Percentiles rank a stretch among this genome's conserved stretches.
phyloP scores from a whole-genome alignment of 2,329 filamentous ascomycete species.

The Karstenula rhodostoma region DNA sequence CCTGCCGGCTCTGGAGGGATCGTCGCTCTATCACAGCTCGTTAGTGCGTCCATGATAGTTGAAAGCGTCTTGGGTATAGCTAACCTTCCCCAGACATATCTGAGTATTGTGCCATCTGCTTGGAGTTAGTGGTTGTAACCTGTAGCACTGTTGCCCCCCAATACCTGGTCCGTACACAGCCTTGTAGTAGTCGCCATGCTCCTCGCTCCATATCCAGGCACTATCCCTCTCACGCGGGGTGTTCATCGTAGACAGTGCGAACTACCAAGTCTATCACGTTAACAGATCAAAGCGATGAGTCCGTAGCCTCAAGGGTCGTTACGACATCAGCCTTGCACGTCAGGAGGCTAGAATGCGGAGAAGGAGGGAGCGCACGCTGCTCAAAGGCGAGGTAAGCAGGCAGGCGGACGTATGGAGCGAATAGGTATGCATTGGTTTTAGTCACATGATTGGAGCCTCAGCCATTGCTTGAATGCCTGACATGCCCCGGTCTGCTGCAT shows the following conservation, averaged over 20 bases:
- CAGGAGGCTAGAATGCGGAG: background rate
- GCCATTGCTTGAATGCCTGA: conserved; percentile 3
- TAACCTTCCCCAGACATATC: background rate
- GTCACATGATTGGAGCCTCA: conserved; percentile 4
- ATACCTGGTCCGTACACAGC: background rate
- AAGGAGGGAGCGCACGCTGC: background rate
- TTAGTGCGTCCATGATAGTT: background rate
- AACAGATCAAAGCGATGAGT: background rate
- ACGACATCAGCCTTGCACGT: background rate
- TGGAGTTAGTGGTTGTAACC: background rate
- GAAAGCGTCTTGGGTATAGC: background rate
- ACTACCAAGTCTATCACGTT: background rate
- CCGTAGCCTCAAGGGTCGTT: background rate
- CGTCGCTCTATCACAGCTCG: background rate
- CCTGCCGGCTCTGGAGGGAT: background rate
- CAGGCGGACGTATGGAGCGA: conserved; percentile 1
- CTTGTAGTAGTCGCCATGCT: conserved; percentile 4
- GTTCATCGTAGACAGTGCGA: background rate
- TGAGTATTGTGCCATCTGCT: background rate
- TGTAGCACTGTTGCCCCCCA: background rate
- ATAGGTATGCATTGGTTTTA: background rate
- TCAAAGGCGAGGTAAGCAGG: background rate
- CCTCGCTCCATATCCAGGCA: background rate
- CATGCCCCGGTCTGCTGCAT: background rate
- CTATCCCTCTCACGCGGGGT: background rate